Conservation (phyloP, 2,329 filamentous ascomycete species). For the Tolypocladium ophioglossoides region DNA sequence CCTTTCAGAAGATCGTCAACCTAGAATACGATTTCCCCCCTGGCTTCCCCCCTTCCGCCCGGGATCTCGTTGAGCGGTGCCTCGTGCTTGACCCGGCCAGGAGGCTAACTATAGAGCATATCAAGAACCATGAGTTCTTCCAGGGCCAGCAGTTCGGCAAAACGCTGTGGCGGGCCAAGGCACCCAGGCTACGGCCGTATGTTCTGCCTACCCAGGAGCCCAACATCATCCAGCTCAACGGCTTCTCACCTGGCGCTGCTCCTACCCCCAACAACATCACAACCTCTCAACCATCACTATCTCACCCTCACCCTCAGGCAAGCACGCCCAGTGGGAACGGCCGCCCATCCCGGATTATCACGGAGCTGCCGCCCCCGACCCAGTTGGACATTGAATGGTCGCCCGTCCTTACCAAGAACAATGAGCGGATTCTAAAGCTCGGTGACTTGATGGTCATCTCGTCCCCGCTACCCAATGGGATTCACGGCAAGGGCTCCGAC, state of each 20-base stretch:
- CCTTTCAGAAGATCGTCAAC: constrained; percentile 94
- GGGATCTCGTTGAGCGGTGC: constrained; percentile 81
- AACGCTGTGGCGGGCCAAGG: constrained; percentile 78
- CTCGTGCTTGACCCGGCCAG: constrained; percentile 79
- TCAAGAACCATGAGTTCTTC: constrained; percentile 95
- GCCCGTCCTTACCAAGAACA: constrained; percentile 78
- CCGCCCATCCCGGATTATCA: constrained; percentile 74
- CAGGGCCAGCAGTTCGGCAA: constrained; percentile 78
- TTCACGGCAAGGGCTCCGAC: constrained; percentile 59
- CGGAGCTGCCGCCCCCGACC: constrained; percentile 89
- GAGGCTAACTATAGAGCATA: constrained; percentile 84
- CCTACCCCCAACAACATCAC: constrained; percentile 15
- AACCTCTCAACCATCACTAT: constrained; percentile 15
- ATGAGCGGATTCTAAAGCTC: constrained; percentile 89
- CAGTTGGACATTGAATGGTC: constrained; percentile 99
- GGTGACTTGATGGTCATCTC: constrained; percentile 83
- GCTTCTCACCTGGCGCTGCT: constrained; percentile 21
- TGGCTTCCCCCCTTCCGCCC: constrained; percentile 77
- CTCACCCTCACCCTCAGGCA: constrained; percentile 27
- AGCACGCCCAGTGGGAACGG: constrained; percentile 32
- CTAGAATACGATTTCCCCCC: constrained; percentile 89
- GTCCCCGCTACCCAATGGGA: constrained; percentile 64
- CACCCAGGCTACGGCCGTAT: constrained; percentile 77
- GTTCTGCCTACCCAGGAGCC: constrained; percentile 67
- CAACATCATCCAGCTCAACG: constrained; percentile 63